Evolutionary conservation across 352 stramenopile genomes (phyloP).

Genomic region (Globisporangium barbulae): DNA sequence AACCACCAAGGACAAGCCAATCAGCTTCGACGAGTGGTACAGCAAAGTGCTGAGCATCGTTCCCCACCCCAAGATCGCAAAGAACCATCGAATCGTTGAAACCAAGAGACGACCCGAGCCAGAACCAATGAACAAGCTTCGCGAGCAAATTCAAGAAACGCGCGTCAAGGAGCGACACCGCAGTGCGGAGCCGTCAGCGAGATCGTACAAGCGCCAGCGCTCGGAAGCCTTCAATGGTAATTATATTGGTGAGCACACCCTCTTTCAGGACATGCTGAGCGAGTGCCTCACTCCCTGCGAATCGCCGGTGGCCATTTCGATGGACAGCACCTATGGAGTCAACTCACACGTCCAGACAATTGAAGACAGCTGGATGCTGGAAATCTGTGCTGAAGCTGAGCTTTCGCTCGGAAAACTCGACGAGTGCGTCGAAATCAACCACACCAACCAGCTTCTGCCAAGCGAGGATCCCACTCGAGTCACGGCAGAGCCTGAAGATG

Average conservation of each 20-base stretch:
- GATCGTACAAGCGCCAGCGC: conserved; percentile 10
- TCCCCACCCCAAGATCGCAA: conserved; percentile 42
- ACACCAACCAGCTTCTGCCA: conserved; percentile 2
- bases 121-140: conserved; percentile 16
- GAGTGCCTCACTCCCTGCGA: neutral
- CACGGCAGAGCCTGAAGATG: conserved; percentile 12
- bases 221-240: neutral
- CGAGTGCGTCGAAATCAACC: neutral
- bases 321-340: neutral
- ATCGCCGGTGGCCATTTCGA: neutral
- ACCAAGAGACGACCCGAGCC: conserved; percentile 19
- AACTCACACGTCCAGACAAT: neutral
- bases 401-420: neutral
- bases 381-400: conserved; percentile 9
- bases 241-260: neutral
- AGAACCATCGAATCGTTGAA: conserved; percentile 28
- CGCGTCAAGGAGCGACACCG: conserved; percentile 4
- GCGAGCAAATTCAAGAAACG: conserved; percentile 12
- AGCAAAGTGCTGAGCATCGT: conserved; percentile 36
- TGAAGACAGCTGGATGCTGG: conserved; percentile 7
- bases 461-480: conserved; percentile 20
- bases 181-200: neutral
- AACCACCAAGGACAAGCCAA: conserved; percentile 5
- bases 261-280: conserved; percentile 10
- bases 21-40: conserved; percentile 58